Evolutionary conservation across 371 early-diverging fungal genomes (phyloP).

Genomic region (Modicella reniformis): DNA sequence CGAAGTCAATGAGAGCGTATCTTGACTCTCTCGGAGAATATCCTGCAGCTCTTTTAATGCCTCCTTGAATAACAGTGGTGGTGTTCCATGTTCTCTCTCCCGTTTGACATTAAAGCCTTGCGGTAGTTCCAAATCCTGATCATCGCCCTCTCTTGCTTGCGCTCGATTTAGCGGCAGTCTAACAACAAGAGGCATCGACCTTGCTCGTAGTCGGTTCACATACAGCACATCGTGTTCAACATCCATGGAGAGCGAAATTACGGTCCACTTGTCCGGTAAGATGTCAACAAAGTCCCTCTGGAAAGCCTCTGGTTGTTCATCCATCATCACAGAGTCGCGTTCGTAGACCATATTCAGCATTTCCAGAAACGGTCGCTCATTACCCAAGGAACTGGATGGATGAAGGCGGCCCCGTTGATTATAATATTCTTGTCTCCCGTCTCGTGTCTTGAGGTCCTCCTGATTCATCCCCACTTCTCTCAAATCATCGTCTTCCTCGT

Average conservation of each 20-base stretch:
- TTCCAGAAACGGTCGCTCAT: constrained; percentile 41
- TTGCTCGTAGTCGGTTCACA: constrained; percentile 66
- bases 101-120: constrained; percentile 9
- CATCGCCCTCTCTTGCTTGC: constrained; percentile 58
- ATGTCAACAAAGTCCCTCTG: constrained; percentile 61
- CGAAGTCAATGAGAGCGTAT: constrained; percentile 43
- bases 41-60: constrained; percentile 60
- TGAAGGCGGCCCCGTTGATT: constrained; percentile 48
- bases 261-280: constrained; percentile 74
- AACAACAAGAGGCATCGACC: constrained; percentile 65
- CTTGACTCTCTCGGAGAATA: constrained; percentile 70
- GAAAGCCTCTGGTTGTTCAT: constrained; percentile 51
- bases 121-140: constrained; percentile 39
- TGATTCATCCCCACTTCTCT: constrained; percentile 10
- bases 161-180: constrained; percentile 78
- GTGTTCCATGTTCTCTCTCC: neutral
- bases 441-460: constrained; percentile 8
- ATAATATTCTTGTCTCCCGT: constrained; percentile 23
- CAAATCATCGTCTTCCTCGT: neutral
- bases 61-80: constrained; percentile 47
- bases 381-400: constrained; percentile 40
- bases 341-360: constrained; percentile 53
- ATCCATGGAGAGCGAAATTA: constrained; percentile 81
- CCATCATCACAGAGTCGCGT: constrained; percentile 51
- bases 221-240: constrained; percentile 68